Conservation (phyloP, 2,329 filamentous ascomycete species). For the Pestalotiopsis sp. region DNA sequence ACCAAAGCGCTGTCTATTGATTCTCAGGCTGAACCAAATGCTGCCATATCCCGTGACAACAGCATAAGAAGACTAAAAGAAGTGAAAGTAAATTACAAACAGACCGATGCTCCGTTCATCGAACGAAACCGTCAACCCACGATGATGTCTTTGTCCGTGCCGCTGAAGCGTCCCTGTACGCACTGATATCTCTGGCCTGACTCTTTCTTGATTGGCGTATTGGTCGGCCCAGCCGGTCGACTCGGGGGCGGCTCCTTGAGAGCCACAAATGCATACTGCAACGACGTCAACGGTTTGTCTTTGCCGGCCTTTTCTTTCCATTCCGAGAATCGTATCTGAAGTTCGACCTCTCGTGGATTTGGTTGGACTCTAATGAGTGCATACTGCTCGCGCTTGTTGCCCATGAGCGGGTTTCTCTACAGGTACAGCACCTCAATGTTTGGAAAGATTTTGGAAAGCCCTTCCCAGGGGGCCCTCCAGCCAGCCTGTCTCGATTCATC, state of each 20-base stretch:
- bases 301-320: constrained; percentile 31
- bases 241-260: constrained; percentile 18
- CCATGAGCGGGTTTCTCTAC: constrained; percentile 27
- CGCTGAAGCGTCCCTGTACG: constrained; percentile 26
- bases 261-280: constrained; percentile 31
- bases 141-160: constrained; percentile 29
- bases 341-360: constrained; percentile 20
- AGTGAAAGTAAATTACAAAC: no score
- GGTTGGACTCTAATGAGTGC: constrained; percentile 29
- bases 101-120: not conserved
- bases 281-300: constrained; percentile 16
- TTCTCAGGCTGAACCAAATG: no score
- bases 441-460: constrained; percentile 29
- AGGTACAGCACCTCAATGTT: constrained; percentile 33
- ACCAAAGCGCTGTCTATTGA: no score
- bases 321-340: constrained; percentile 26
- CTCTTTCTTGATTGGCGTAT: not conserved
- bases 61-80: no score
- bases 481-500: constrained; percentile 22
- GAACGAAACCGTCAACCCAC: constrained; percentile 22
- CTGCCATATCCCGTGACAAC: no score
- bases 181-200: constrained; percentile 23
- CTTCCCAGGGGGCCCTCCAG: constrained; percentile 28
- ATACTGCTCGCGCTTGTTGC: constrained; percentile 24
- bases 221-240: no score